These are phyloP conservation scores for Candida neerlandica DNA, from an alignment of 1,139 yeast genomes.

Conservation along the genomic window DNA sequence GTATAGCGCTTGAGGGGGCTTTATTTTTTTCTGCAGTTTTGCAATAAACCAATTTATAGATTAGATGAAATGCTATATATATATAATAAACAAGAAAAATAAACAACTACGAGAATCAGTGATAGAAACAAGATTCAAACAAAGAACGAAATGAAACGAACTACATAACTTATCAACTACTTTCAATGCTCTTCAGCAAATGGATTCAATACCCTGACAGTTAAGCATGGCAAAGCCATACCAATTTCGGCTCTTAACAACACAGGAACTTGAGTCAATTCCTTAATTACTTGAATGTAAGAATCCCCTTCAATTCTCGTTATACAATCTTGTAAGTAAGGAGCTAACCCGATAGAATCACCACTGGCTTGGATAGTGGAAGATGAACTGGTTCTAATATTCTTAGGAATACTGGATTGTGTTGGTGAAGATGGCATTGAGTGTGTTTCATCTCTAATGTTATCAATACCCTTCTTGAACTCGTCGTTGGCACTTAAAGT, in stretches of 20 bases:
- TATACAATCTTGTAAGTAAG: slow-evolving; percentile 56
- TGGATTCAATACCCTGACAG: slow-evolving; percentile 93
- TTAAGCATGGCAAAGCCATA: slow-evolving; percentile 91
- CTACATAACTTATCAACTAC: not conserved
- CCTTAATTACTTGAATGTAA: slow-evolving; percentile 77
- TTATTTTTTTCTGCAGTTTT: too few relatives aligned
- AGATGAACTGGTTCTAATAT: slow-evolving; percentile 28
- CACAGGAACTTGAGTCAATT: slow-evolving; percentile 78
- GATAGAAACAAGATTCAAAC: not conserved
- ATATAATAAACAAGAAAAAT: too few relatives aligned
- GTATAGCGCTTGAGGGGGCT: too few relatives aligned
- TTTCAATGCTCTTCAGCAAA: slow-evolving; percentile 37
- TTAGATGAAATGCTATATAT: too few relatives aligned
- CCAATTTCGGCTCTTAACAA: slow-evolving; percentile 90
- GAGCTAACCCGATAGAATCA: slow-evolving; percentile 40
- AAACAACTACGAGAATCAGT: too few relatives aligned
- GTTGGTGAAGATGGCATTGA: slow-evolving; percentile 35
- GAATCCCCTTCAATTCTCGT: slow-evolving; percentile 65
- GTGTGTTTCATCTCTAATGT: slow-evolving; percentile 13
- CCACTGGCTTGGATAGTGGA: slow-evolving; percentile 19
- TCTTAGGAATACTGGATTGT: slow-evolving; percentile 27
- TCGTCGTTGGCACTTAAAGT: slow-evolving; percentile 12
- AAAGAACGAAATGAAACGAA: not conserved
- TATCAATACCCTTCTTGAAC: slow-evolving; percentile 8
- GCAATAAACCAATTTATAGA: too few relatives aligned